Evolutionary conservation across 2,329 filamentous ascomycete species (phyloP).

Genomic region (Zymoseptoria pseudotritici): DNA sequence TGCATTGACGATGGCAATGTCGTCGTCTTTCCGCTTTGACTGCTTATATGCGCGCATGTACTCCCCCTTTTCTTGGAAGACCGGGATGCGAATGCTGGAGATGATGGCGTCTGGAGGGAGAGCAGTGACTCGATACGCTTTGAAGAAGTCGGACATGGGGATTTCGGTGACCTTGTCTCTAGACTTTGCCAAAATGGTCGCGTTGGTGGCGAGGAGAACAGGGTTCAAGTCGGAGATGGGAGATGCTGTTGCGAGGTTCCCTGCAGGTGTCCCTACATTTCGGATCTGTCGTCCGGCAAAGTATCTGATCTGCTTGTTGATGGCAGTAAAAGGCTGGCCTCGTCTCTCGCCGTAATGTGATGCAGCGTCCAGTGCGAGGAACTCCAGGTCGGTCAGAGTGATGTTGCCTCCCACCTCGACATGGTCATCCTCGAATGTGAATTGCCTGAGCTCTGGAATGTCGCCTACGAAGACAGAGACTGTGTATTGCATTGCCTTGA

Average conservation of each 20-base stretch:
- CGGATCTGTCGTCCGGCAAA: conserved; percentile 94
- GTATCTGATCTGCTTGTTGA: conserved; percentile 87
- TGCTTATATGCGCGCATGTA: conserved; percentile 91
- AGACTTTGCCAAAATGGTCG: conserved; percentile 73
- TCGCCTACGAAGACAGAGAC: conserved; percentile 90
- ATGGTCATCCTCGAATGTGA: conserved; percentile 67
- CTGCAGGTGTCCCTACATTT: conserved; percentile 94
- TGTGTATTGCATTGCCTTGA: conserved; percentile 87
- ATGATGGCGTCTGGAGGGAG: conserved; percentile 77
- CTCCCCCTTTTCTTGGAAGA: conserved; percentile 67
- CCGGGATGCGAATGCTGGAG: conserved; percentile 75
- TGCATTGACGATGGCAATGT: conserved; percentile 94
- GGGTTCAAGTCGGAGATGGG: conserved; percentile 96
- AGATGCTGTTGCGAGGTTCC: conserved; percentile 87
- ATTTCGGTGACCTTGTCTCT: conserved; percentile 67
- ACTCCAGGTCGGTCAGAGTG: conserved; percentile 81
- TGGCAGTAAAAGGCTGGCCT: conserved; percentile 79
- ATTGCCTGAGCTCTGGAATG: conserved; percentile 80
- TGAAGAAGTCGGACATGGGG: conserved; percentile 90
- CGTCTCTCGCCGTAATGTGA: conserved; percentile 64
- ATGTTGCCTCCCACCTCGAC: conserved; percentile 94
- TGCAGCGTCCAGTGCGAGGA: conserved; percentile 71
- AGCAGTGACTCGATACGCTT: conserved; percentile 78
- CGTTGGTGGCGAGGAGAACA: conserved; percentile 80
- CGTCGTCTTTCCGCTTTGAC: conserved; percentile 93